These are phyloP conservation scores for Erysimum cheiranthoides DNA, from an alignment of 345 rosid species.

Conservation along the genomic window DNA sequence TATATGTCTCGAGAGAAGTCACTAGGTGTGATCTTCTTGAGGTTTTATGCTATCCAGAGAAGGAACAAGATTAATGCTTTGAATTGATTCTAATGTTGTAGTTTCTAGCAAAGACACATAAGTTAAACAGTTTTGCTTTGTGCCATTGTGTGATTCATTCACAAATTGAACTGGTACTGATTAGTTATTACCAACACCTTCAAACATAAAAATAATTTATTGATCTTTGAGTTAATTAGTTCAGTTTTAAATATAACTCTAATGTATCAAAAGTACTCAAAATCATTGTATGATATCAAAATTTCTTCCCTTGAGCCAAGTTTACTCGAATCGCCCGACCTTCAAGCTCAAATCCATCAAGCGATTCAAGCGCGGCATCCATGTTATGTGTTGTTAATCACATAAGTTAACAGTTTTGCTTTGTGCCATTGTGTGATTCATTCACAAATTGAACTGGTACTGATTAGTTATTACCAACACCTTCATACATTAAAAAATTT, in stretches of 20 bases:
- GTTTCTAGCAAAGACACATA: background rate
- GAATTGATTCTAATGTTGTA: background rate
- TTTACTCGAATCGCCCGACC: constrained; percentile 80
- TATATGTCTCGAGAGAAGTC: background rate
- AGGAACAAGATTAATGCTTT: background rate
- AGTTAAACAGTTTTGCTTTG: background rate
- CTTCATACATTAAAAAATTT: constrained; percentile 11
- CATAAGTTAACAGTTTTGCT: background rate
- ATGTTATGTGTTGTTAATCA: too few relatives aligned
- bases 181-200: background rate
- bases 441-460: constrained; percentile 42
- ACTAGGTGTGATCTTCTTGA: background rate
- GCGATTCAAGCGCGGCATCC: constrained; percentile 78
- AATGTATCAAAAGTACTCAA: constrained; percentile 12
- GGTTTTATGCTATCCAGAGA: background rate
- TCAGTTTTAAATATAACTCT: constrained; percentile 16
- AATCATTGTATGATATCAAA: constrained; percentile 23
- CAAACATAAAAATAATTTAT: constrained; percentile 7
- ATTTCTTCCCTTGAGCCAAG: constrained; percentile 72
- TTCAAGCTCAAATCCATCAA: constrained; percentile 77
- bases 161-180: constrained; percentile 42
- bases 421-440: background rate
- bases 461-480: background rate
- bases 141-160: background rate
- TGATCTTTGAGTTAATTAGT: constrained; percentile 19